These are phyloP conservation scores for Hypoxylon sp. DNA, from an alignment of 2,329 filamentous ascomycete genomes.

Conservation along the genomic window DNA sequence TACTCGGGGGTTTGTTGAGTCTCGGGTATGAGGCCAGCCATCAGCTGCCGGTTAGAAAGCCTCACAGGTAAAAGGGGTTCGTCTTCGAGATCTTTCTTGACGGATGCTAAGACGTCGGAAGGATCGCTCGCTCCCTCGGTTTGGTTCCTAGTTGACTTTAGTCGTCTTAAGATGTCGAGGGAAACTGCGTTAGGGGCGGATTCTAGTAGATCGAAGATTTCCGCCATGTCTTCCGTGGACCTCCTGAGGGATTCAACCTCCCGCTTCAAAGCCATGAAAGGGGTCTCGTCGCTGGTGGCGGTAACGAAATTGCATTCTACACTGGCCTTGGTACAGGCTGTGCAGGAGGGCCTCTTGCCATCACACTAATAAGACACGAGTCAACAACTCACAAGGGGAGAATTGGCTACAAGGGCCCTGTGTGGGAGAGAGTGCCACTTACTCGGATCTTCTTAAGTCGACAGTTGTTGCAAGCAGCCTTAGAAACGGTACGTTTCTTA, in stretches of 20 bases:
- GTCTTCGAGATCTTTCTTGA: conserved; percentile 40
- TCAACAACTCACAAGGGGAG: conserved; percentile 13
- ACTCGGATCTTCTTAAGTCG: conserved; percentile 44
- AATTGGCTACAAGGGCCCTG: conserved; percentile 1
- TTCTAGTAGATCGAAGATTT: conserved; percentile 42
- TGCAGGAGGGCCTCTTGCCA: conserved; percentile 43
- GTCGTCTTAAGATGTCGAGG: conserved; percentile 43
- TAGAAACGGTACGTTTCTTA: conserved; percentile 46
- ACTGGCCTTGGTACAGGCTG: conserved; percentile 35
- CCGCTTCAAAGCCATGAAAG: conserved; percentile 45
- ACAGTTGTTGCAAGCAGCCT: conserved; percentile 46
- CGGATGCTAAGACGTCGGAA: conserved; percentile 36
- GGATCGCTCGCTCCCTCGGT: conserved; percentile 33
- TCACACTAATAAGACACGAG: conserved; percentile 35
- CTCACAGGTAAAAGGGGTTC: conserved; percentile 35
- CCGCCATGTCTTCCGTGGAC: conserved; percentile 38
- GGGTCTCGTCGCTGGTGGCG: conserved; percentile 45
- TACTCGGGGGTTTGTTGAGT: conserved; percentile 40
- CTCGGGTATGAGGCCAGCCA: conserved; percentile 41
- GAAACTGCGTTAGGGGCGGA: conserved; percentile 40
- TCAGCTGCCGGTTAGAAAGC: conserved; percentile 43
- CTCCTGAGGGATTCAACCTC: conserved; percentile 44
- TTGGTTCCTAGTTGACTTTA: conserved; percentile 36
- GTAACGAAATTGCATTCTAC: conserved; percentile 45
- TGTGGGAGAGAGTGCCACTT: conserved; percentile 7